A percentile compares a stretch with the other conserved stretches of the same genome.
Conservation (phyloP, 352 stramenopile species). For the Phytophthora fragariaefolia region DNA sequence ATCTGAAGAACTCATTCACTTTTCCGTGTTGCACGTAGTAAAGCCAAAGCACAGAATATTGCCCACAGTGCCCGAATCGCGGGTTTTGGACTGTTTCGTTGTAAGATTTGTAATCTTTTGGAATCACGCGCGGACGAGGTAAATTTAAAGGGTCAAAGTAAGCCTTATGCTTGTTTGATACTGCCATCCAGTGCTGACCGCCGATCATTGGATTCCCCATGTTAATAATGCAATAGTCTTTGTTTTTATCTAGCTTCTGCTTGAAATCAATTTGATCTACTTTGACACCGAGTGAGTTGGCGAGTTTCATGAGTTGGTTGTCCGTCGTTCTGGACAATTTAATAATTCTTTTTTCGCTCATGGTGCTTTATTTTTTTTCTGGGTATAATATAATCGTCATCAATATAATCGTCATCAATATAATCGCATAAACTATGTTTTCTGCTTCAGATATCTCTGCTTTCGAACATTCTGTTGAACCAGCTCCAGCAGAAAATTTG, state of each 20-base stretch:
- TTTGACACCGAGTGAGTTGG: slow-evolving; percentile 7
- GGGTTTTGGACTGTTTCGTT: not conserved
- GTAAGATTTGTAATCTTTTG: slow-evolving; percentile 1
- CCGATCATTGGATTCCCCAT: not conserved
- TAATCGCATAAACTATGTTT: not conserved
- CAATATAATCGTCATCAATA: not conserved
- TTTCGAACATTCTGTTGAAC: slow-evolving; percentile 13
- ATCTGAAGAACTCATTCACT: not conserved
- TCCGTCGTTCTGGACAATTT: slow-evolving; percentile 11
- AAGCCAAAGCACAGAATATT: slow-evolving; percentile 3
- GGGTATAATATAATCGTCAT: not conserved
- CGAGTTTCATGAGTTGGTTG: slow-evolving; percentile 12
- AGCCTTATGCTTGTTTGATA: not conserved
- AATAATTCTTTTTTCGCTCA: not conserved
- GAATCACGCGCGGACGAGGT: slow-evolving; percentile 4
- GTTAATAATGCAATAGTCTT: slow-evolving; percentile 1
- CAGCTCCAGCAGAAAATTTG: slow-evolving; percentile 11
- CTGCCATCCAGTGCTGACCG: not conserved
- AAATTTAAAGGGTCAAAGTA: slow-evolving; percentile 3
- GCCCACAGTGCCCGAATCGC: not conserved
- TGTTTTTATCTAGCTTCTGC: slow-evolving; percentile 1
- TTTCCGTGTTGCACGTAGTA: slow-evolving; percentile 5
- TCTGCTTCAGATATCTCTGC: slow-evolving; percentile 11
- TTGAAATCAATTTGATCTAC: slow-evolving; percentile 10
- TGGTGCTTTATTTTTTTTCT: not conserved